Conservation (phyloP, 2,329 filamentous ascomycete genomes). For the Fusarium circinatum region DNA sequence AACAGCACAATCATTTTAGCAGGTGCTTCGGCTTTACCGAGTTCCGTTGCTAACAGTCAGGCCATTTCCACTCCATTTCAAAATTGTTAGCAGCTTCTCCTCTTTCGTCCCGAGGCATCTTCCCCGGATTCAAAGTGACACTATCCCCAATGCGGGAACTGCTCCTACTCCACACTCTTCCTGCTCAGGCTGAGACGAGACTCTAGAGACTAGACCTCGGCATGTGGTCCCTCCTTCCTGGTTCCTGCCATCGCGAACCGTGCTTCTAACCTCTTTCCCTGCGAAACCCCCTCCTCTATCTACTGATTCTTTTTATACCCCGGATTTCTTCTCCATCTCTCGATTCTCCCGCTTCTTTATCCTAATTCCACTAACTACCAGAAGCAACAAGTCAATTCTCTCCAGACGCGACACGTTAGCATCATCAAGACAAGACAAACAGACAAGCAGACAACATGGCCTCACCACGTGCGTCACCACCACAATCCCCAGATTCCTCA, state of each 20-base stretch:
- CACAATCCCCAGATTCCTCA: neutral
- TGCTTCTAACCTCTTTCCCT: constrained; percentile 16
- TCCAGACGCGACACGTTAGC: constrained; percentile 19
- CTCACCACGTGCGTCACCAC: constrained; percentile 76
- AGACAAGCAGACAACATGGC: constrained; percentile 66
- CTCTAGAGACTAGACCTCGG: constrained; percentile 38
- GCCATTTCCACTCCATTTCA: neutral
- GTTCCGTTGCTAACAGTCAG: neutral
- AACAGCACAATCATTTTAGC: neutral
- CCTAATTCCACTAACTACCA: neutral
- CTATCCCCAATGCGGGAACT: constrained; percentile 29
- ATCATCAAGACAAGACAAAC: constrained; percentile 1
- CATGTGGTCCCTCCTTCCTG: constrained; percentile 27
- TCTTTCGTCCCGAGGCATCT: constrained; percentile 41
- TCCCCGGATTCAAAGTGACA: constrained; percentile 39
- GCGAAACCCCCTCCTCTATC: constrained; percentile 23
- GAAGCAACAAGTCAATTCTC: constrained; percentile 23
- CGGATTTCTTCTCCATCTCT: neutral
- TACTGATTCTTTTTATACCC: constrained; percentile 41
- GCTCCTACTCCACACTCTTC: constrained; percentile 18
- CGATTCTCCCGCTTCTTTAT: neutral
- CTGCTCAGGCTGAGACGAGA: constrained; percentile 15
- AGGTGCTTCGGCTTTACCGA: constrained; percentile 3
- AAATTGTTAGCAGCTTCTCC: constrained; percentile 10
- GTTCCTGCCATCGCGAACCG: constrained; percentile 10